Evolutionary conservation across 2,329 filamentous ascomycete genomes (phyloP), one percentile per base, ranked within the genome.

Genomic region (Aspergillus japonicus): DNA sequence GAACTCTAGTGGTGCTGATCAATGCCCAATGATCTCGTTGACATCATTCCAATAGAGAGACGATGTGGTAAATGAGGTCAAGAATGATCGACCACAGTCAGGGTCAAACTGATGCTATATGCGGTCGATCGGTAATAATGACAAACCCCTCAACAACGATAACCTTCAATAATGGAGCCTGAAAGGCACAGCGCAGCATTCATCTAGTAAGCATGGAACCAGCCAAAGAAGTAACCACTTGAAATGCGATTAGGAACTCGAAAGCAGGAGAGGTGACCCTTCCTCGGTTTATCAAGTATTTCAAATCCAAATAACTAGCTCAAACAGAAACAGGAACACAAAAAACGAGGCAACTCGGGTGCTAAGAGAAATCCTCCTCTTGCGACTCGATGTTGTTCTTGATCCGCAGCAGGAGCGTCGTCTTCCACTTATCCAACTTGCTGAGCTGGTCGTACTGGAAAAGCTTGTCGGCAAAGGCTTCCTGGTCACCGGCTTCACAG

Each of bases 341-440:
- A 26, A 58, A 59, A 50, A 47, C 3, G 55, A 35, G 49, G 52
- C 57, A 63, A 58, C 57, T 29, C 47, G 23, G 35, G 49, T 62
- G 69, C 73, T 77, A 90, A 63, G 87, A 88, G 69, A 89, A 90
- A 69, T 90, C 87, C 65, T 89, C 87, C 47, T 81, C 85, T 64
- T 83, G 81, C 71, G 87, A 83, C 78, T 94, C 89, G 69, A 96
- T 96, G 56, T 83, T 83, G 69, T 88, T 88, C 87, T 97, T 97
- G 70, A 97, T 84, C 68, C 87, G 85, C 71, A 96, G 80, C 64
- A 96, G 77, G 59, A 96, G 81, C 33, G 89, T 91, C 54, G 91
- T 96, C 89, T 97, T 96, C 94, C 94, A 98, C 81, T 94, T 95
- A 74, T 97, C 93, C 71, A 98, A 80, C 82, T 95, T 95, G 80